Evolutionary conservation across 192 early-diverging fungal genomes (phyloP), one percentile per base, ranked within the genome.

Genomic region (Polychytrium aggregatum): DNA sequence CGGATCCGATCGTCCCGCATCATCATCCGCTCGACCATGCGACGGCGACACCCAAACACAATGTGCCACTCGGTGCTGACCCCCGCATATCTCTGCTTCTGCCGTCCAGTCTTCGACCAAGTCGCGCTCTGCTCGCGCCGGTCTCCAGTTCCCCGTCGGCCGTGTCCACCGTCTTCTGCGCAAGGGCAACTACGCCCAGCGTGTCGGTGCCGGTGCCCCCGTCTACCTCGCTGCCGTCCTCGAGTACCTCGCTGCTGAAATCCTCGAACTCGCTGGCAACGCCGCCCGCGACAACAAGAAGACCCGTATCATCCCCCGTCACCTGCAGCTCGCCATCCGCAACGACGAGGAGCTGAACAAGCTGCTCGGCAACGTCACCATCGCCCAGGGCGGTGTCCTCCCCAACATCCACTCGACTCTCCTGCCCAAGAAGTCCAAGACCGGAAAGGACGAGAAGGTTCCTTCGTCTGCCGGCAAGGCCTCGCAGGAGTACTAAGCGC

Each of bases 301-400:
- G 78, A 75, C 83, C 56, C 87, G 91, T 78, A 89, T 94, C 68
- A 89, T 94, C 64, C 91, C 88, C 60, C 84, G 91, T 56, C 89
- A 93, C 72, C 68, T 90, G 46, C 90, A 91, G 72, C 78, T 92
- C 46, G 89, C 89, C 73, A 91, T 92, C 79, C 74, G 91, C 44
- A 92, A 92, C 76, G 89, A 95, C 68, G 88, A 90, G 64, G 90
- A 92, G 67, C 67, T 92, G 52, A 92, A 90, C 82, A 90, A 87
- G 71, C 73, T 92, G 49, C 81, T 92, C 43, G 83, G 63, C 70
- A 78, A 76, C 57, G 87, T 92, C 53, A 90, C 87, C 58, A 92
- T 92, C 53, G 87, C 88, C 50, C 84, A 88, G 71, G 90, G 88
- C 51, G 89, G 91, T 83, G 89, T 92, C 41, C 70, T 92, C 54